Evolutionary conservation across 1,139 yeast genomes (phyloP).

Genomic region (Magnusiomyces paraingens): DNA sequence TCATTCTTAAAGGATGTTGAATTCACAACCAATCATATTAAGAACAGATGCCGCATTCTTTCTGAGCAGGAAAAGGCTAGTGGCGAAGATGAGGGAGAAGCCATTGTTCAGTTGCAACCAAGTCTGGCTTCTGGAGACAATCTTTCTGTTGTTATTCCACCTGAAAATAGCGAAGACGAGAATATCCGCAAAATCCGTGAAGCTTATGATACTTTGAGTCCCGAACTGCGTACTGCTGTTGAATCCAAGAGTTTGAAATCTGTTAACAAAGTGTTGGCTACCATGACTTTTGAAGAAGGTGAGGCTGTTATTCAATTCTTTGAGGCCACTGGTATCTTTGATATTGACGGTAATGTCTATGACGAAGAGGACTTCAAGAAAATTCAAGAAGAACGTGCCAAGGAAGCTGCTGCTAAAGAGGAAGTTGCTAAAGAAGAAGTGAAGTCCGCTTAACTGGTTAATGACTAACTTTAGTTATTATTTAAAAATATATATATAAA

Average conservation of each 20-base stretch:
- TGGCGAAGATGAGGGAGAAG: constrained; percentile 38
- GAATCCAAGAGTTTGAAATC: constrained; percentile 63
- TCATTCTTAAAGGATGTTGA: constrained; percentile 72
- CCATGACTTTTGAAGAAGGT: constrained; percentile 71
- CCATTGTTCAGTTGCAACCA: constrained; percentile 47
- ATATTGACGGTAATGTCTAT: constrained; percentile 53
- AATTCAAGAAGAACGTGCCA: background rate
- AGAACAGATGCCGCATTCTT: constrained; percentile 64
- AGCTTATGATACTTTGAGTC: constrained; percentile 39
- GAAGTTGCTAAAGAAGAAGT: background rate
- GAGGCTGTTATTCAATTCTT: constrained; percentile 68
- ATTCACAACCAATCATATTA: constrained; percentile 65
- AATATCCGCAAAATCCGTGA: constrained; percentile 46
- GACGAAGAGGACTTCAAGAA: background rate
- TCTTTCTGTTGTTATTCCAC: constrained; percentile 67
- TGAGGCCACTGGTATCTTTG: constrained; percentile 77
- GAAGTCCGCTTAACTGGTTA: background rate
- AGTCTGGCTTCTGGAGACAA: constrained; percentile 85
- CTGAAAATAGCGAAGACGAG: constrained; percentile 37
- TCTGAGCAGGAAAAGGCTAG: constrained; percentile 38
- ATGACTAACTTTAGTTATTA: background rate
- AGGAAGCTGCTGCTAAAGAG: background rate
- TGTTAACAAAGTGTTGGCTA: constrained; percentile 77
- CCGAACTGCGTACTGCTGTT: constrained; percentile 69
- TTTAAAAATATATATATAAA: too few species aligned